Evolutionary conservation across 305 asterid genomes (phyloP).

Genomic region (Fraxinus greggii): DNA sequence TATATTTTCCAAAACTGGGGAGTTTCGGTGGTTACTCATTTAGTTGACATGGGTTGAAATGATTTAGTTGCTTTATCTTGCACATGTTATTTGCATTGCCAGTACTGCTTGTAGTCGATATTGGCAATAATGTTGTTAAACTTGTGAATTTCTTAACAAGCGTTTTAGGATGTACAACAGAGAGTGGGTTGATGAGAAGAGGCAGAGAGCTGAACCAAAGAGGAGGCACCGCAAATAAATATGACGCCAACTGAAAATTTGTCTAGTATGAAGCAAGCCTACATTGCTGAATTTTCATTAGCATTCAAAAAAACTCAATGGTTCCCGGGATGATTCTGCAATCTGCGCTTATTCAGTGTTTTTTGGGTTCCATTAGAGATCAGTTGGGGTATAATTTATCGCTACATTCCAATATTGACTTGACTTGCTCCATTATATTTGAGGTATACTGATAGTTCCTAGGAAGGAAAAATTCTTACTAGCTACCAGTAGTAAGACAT

Average conservation of each 20-base stretch:
- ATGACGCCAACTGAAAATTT: conserved; percentile 2
- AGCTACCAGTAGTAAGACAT: background rate
- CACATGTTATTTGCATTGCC: conserved; percentile 6
- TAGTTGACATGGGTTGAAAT: background rate
- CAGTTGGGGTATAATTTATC: background rate
- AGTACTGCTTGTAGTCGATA: background rate
- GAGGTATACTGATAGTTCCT: conserved; percentile 15
- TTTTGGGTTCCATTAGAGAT: background rate
- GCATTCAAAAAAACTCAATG: background rate
- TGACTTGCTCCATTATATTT: conserved; percentile 16
- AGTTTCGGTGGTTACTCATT: background rate
- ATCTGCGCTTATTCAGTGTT: background rate
- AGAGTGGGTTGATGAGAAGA: conserved; percentile 98
- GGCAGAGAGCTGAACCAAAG: conserved; percentile 91
- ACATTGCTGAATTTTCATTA: background rate
- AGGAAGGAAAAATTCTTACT: conserved; percentile 10
- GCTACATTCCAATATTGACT: background rate
- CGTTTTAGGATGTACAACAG: conserved; percentile 64
- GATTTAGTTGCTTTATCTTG: conserved; percentile 5
- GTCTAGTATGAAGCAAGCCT: background rate
- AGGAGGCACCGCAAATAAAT: conserved; percentile 83
- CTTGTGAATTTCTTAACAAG: conserved; percentile 45
- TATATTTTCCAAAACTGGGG: background rate
- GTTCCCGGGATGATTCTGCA: background rate
- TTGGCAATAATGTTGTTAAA: background rate